Base-by-base conservation (phyloP, 176 grass and related monocot species). In the Elaeis guineensis region DNA sequence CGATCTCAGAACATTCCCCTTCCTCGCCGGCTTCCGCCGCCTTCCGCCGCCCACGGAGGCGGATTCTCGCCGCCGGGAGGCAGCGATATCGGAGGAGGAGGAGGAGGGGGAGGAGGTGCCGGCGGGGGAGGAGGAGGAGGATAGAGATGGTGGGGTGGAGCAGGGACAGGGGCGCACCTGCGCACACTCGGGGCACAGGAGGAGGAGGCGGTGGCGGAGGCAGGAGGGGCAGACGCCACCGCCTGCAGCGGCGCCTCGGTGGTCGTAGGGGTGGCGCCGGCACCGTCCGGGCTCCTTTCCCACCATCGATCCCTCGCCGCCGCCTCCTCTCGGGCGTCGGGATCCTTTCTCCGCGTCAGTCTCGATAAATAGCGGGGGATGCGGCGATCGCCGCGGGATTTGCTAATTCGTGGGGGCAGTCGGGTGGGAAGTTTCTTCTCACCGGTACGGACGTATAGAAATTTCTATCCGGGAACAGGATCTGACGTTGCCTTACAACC, bases 131-230 rank as follows among this genome's bases (percentile, higher is more conserved):
- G 55, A 54, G 18, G 44, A 50, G 3, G 60, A 76, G 64, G 67
- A 59, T 44, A 19, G 26, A 63, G 75, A 84, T 35, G 54, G 25
- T 62, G 25, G 73, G 16, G 50, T 24, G 69, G 4, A 22, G 28
- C 70, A 73, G 6, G 39, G 25, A 18, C 87, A 91, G 9, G 93
- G 84, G n/a, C 81, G 84, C 50, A 85, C 69, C 20, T 52, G 71
- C 25, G 83, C 84, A 66, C 93, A 97, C 58, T 75, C 75, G 49
- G 87, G 78, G 78, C 93, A 97, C 29, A 91, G 84, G 17, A 72
- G 81, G 57, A 91, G 72, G 29, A 91, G 80, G 25, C 78, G 69
- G 52, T 97, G 81, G 14, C 70, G 84, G 24, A 97, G 87, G 83
- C 87, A 91, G 56, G 62, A 21, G 58, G 93, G 75, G 70, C 93